Evolutionary conservation across 2,329 filamentous ascomycete species (phyloP).

Genomic region (Xylogone sp.): DNA sequence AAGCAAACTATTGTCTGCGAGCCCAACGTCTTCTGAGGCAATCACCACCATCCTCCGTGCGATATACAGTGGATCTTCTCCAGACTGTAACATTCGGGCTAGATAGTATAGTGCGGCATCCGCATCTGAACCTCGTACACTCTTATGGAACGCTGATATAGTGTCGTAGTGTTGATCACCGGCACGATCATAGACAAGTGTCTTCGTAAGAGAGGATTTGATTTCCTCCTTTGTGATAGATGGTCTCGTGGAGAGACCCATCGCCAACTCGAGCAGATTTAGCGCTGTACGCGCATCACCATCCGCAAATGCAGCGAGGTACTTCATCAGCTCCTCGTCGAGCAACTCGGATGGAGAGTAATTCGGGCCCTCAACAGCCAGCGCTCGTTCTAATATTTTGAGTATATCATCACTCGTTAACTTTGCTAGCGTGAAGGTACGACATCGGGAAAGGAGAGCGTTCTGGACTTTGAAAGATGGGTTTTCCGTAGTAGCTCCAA

Average conservation of each 20-base stretch:
- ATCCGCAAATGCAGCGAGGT: conserved; percentile 83
- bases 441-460: conserved; percentile 82
- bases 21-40: conserved; percentile 87
- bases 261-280: conserved; percentile 85
- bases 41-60: conserved; percentile 92
- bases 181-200: conserved; percentile 88
- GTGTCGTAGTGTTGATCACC: conserved; percentile 98
- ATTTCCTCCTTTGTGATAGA: conserved; percentile 71
- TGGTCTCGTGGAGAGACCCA: conserved; percentile 66
- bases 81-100: conserved; percentile 90
- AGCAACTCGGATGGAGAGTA: conserved; percentile 52
- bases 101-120: conserved; percentile 94
- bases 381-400: conserved; percentile 71
- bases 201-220: conserved; percentile 82
- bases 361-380: conserved; percentile 52
- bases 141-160: conserved; percentile 96
- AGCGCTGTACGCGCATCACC: conserved; percentile 91
- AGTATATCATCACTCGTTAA: conserved; percentile 69
- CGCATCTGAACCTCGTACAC: conserved; percentile 79
- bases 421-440: conserved; percentile 82
- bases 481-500: conserved; percentile 96
- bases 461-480: conserved; percentile 90
- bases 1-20: conserved; percentile 83
- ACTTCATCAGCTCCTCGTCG: conserved; percentile 72
- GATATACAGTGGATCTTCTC: conserved; percentile 90